phyloP scores from a whole-genome alignment of 371 early-diverging fungal genomes.

The Dichotomocladium elegans region DNA sequence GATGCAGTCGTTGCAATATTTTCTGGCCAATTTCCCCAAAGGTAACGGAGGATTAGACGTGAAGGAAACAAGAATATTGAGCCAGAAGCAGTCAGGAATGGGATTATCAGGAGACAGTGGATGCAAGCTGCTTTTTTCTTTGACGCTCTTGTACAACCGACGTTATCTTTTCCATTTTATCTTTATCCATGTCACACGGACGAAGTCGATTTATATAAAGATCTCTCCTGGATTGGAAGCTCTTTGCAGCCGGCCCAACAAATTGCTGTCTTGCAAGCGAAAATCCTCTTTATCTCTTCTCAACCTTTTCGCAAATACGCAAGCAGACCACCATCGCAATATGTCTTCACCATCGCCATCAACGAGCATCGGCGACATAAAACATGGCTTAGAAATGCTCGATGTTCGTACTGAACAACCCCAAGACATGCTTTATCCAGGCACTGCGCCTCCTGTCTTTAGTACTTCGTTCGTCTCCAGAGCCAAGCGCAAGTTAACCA shows the following conservation, averaged over 20 bases:
- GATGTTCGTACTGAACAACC: slow-evolving; percentile 11
- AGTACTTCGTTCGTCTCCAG: not conserved
- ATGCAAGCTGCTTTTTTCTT: no score
- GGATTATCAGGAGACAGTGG: no score
- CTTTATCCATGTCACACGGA: no score
- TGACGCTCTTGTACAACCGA: no score
- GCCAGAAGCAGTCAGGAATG: no score
- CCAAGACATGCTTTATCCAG: slow-evolving; percentile 10
- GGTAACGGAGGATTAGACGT: no score
- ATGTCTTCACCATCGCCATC: not conserved
- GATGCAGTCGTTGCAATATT: no score
- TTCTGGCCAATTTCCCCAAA: no score
- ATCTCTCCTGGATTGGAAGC: no score
- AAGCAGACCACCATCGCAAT: no score
- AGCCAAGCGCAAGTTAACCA: slow-evolving; percentile 9
- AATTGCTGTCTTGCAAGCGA: slow-evolving; percentile 16
- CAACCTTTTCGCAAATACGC: not conserved
- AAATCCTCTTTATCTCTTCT: not conserved
- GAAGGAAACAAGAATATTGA: no score
- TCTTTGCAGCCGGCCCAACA: slow-evolving; percentile 23
- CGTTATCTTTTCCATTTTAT: not conserved
- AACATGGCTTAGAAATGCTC: slow-evolving; percentile 7
- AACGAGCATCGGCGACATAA: not conserved
- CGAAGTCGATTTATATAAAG: no score
- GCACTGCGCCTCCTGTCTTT: slow-evolving; percentile 3